These are phyloP conservation scores for Litsea cubeba DNA, from an alignment of 164 flowering plant species.

Conservation along the genomic window DNA sequence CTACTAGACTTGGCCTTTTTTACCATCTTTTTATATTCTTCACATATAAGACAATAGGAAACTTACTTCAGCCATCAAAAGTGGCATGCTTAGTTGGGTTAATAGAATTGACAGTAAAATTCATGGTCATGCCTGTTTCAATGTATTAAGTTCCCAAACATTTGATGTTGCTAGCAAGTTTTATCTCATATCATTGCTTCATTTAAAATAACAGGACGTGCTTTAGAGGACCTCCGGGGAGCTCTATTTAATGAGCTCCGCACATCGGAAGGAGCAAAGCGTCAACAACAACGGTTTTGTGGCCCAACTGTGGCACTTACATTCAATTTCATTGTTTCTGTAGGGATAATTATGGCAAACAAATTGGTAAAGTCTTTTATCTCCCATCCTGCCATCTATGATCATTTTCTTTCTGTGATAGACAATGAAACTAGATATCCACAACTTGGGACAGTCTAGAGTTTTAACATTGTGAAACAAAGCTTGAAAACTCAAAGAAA, in stretches of 20 bases:
- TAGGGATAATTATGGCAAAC: constrained; percentile 71
- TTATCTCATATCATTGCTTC: not conserved
- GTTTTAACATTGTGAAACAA: too few relatives aligned
- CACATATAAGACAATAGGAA: not conserved
- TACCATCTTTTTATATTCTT: too few relatives aligned
- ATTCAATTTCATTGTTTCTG: constrained; percentile 70
- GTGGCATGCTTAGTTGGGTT: not conserved
- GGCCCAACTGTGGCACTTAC: constrained; percentile 72
- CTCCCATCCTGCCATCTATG: not conserved
- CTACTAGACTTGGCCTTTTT: too few relatives aligned
- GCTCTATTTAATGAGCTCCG: constrained; percentile 66
- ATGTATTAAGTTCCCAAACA: not conserved
- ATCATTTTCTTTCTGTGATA: too few relatives aligned
- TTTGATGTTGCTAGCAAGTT: not conserved
- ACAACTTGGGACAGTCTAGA: too few relatives aligned
- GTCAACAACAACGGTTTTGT: constrained; percentile 68
- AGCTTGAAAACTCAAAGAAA: too few relatives aligned
- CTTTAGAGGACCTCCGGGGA: constrained; percentile 70
- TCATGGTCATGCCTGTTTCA: not conserved
- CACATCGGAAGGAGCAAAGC: constrained; percentile 80
- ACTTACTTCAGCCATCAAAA: not conserved
- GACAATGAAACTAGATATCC: not conserved
- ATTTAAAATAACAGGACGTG: constrained; percentile 40
- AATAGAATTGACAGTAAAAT: not conserved
- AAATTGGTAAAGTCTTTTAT: constrained; percentile 49